A percentile compares a stretch with the other conserved stretches of the same genome.
These are phyloP conservation scores for Colletotrichum zoysiae DNA, from an alignment of 2,329 filamentous ascomycete genomes.

Conservation along the genomic window DNA sequence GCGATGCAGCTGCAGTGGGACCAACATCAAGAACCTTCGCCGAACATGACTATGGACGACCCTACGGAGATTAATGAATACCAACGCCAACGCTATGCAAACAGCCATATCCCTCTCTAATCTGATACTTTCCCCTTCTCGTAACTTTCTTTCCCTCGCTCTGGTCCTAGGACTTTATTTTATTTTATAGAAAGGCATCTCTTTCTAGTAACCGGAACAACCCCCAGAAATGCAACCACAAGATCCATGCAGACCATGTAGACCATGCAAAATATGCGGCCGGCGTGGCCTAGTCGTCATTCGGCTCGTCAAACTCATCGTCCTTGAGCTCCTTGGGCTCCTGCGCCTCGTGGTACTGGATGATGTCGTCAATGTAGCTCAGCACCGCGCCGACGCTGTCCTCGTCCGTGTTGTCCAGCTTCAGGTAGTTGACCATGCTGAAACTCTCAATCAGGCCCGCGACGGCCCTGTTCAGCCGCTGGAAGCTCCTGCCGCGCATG, in stretches of 20 bases:
- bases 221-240: not conserved
- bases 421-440: slow-evolving; percentile 96
- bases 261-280: not conserved
- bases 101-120: slow-evolving; percentile 15
- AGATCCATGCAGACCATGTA: not conserved
- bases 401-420: slow-evolving; percentile 90
- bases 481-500: slow-evolving; percentile 86
- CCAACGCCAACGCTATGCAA: slow-evolving; percentile 61
- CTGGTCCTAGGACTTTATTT: not conserved
- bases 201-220: not conserved
- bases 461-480: slow-evolving; percentile 86
- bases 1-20: not conserved
- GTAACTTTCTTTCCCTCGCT: not conserved
- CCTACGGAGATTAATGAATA: slow-evolving; percentile 37
- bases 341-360: slow-evolving; percentile 93
- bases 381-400: slow-evolving; percentile 88
- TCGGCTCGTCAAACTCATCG: slow-evolving; percentile 55
- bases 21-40: slow-evolving; percentile 3
- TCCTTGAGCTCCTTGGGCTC: slow-evolving; percentile 87
- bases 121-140: not conserved
- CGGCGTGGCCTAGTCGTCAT: slow-evolving; percentile 39
- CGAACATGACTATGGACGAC: slow-evolving; percentile 31
- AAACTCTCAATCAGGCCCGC: slow-evolving; percentile 95
- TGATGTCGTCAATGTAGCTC: slow-evolving; percentile 94
- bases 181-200: not conserved